A percentile compares a stretch with the other conserved stretches of the same genome.
These are phyloP conservation scores for Omphalea diandra DNA, from an alignment of 441 rosid genomes.

Conservation along the genomic window DNA sequence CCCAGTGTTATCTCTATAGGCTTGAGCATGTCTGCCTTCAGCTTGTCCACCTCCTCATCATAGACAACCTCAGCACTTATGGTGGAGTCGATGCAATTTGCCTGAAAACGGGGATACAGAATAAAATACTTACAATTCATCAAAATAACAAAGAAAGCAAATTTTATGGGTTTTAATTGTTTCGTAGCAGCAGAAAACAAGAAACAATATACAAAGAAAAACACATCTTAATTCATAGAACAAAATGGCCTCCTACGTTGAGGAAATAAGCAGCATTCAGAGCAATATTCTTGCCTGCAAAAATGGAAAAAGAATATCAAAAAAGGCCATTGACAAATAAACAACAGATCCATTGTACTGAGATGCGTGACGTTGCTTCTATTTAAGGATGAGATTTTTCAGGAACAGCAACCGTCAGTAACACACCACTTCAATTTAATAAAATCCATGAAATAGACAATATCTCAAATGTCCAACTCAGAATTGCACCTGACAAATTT, in stretches of 20 bases:
- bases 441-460: too few relatives aligned
- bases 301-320: too few relatives aligned
- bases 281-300: too few relatives aligned
- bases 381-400: too few relatives aligned
- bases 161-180: too few relatives aligned
- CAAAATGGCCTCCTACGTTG: not conserved
- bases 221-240: not conserved
- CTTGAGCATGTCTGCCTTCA: conserved; percentile 72
- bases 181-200: too few relatives aligned
- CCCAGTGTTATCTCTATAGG: conserved; percentile 85
- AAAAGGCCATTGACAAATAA: not conserved
- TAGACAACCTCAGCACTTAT: conserved; percentile 79
- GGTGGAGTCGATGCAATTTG: conserved; percentile 83
- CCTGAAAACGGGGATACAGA: conserved; percentile 43
- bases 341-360: not conserved
- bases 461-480: too few relatives aligned
- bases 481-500: too few relatives aligned
- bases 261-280: not conserved
- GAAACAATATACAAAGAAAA: too few relatives aligned
- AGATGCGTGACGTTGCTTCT: not conserved
- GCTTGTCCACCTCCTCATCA: conserved; percentile 75
- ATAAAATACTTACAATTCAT: too few relatives aligned
- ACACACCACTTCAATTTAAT: too few relatives aligned
- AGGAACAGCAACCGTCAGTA: too few relatives aligned
- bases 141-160: not conserved